These are phyloP conservation scores for Leccinum boreale DNA, from an alignment of 768 basidiomycete genomes.

Conservation along the genomic window DNA sequence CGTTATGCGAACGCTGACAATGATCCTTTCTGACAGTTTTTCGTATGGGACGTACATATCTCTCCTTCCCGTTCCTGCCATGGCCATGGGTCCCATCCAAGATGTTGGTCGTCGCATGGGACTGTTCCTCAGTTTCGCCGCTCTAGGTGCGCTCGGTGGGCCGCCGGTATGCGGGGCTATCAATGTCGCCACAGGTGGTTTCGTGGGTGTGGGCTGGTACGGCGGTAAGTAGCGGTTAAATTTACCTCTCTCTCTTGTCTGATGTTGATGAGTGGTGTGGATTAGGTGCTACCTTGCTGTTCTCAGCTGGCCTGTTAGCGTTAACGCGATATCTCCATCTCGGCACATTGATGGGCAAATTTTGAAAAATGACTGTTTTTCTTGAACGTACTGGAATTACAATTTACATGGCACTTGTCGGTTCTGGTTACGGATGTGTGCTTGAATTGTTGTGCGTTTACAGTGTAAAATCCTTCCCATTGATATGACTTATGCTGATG, in stretches of 20 bases:
- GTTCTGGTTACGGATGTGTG: no score
- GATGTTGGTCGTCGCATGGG: constrained; percentile 68
- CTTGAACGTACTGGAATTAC: no score
- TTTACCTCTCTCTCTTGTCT: neutral
- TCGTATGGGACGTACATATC: constrained; percentile 61
- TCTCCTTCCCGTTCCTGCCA: constrained; percentile 53
- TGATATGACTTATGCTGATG: no score
- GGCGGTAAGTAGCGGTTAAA: constrained; percentile 32
- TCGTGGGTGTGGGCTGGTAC: constrained; percentile 34
- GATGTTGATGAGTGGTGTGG: neutral
- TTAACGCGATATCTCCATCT: constrained; percentile 40
- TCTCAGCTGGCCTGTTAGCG: constrained; percentile 41
- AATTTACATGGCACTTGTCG: no score
- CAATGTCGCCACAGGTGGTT: constrained; percentile 48
- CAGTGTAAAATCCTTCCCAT: no score
- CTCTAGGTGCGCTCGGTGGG: constrained; percentile 62
- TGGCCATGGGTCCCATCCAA: constrained; percentile 54
- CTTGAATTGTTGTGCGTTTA: no score
- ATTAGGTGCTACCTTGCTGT: constrained; percentile 37
- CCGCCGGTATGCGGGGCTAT: constrained; percentile 77
- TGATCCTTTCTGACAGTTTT: constrained; percentile 38
- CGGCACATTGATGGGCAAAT: constrained; percentile 39
- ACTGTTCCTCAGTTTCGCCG: constrained; percentile 57
- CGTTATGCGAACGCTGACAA: neutral
- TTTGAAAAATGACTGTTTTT: constrained; percentile 21